A percentile compares a stretch with the other conserved stretches of the same genome.
Conservation (phyloP, 208 protist genomes). For the Acanthamoeba healyi region DNA sequence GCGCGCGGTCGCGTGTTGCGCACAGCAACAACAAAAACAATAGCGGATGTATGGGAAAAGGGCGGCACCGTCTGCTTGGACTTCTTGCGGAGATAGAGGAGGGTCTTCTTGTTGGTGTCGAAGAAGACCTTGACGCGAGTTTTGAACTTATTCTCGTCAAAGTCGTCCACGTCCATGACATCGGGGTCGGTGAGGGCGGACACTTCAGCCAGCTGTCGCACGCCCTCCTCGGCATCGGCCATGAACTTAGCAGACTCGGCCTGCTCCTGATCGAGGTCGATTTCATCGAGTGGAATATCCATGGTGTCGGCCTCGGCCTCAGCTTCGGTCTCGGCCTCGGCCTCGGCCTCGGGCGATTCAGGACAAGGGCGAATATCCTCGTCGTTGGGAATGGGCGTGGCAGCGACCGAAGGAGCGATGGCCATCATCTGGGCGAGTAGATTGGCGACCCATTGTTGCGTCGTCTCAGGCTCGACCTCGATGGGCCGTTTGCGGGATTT, state of each 20-base stretch:
- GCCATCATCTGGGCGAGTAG: background rate
- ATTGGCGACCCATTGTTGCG: background rate
- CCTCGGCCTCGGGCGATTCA: background rate
- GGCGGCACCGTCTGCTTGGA: too few relatives aligned
- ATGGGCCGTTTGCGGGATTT: background rate
- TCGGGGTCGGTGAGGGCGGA: too few relatives aligned
- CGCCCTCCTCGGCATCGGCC: background rate
- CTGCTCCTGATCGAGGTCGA: background rate
- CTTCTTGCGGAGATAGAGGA: background rate
- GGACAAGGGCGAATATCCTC: too few relatives aligned
- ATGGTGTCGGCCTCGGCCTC: background rate
- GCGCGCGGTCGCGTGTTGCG: too few relatives aligned
- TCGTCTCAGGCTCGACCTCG: background rate
- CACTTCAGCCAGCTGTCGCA: background rate
- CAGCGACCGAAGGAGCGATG: background rate
- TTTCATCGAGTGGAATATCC: background rate
- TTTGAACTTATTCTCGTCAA: background rate
- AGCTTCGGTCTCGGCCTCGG: background rate
- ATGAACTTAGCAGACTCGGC: background rate
- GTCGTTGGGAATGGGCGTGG: background rate
- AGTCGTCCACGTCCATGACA: slow-evolving; percentile 22
- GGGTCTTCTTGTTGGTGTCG: slow-evolving; percentile 6
- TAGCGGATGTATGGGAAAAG: background rate
- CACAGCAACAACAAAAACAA: too few relatives aligned
- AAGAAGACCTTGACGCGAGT: background rate